Evolutionary conservation across 768 basidiomycete genomes (phyloP).

Genomic region (Polyporus arcularius): DNA sequence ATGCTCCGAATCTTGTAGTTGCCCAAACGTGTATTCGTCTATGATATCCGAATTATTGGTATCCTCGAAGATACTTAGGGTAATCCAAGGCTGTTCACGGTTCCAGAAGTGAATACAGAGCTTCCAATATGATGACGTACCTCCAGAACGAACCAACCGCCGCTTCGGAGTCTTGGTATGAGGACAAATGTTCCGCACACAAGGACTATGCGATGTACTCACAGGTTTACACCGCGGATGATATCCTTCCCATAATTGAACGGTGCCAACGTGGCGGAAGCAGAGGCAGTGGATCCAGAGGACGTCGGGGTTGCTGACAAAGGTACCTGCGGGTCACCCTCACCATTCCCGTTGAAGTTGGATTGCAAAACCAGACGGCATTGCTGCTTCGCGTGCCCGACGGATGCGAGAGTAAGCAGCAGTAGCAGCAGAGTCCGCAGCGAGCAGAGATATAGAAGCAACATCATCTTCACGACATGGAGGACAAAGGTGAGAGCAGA

Average conservation of each 20-base stretch:
- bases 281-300: neutral
- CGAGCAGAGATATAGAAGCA: neutral
- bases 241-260: constrained; percentile 47
- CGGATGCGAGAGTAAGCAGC: neutral
- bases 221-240: constrained; percentile 66
- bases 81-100: constrained; percentile 68
- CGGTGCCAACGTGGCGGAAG: constrained; percentile 24
- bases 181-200: neutral
- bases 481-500: neutral
- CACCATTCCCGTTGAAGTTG: neutral
- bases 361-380: constrained; percentile 7
- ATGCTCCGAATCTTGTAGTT: constrained; percentile 45
- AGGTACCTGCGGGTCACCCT: constrained; percentile 3
- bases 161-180: constrained; percentile 35
- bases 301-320: constrained; percentile 6
- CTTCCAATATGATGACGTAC: constrained; percentile 29
- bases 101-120: neutral
- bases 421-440: neutral
- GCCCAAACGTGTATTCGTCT: constrained; percentile 65
- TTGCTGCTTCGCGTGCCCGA: neutral
- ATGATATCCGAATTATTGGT: constrained; percentile 57
- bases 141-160: constrained; percentile 67
- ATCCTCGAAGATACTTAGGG: constrained; percentile 68
- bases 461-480: constrained; percentile 7
- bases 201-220: constrained; percentile 29